Evolutionary conservation across 1,139 yeast genomes (phyloP), one percentile per base, ranked within the genome.

Genomic region (Geotrichum histeridarum): DNA sequence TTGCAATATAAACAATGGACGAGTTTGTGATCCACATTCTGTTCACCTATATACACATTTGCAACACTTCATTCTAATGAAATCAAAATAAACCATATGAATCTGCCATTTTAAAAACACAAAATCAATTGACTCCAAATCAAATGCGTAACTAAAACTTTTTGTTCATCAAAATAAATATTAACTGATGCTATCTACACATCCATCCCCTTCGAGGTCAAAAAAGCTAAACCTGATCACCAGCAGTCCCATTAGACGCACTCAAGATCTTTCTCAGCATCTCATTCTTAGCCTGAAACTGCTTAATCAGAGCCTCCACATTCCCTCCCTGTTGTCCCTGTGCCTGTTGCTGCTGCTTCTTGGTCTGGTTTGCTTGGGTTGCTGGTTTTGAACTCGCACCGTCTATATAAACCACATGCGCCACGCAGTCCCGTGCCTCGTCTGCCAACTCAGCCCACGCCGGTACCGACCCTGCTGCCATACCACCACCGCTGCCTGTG

Each of bases 371-470:
- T 36, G 50, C n/a, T 33, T 30, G 38, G 4, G 46, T 15, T 22
- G 27, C 27, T 22, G 27, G 27, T 22, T 22, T 22, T 5, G 27
- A 22, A 18, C 48, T 36, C 15, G 43, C 22, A 15, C 60, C 55
- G 32, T 44, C 49, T 5, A 56, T 42, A 32, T 36, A 43, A 9
- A 59, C 50, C 37, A 56, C 54, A 32, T 47, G 49, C 2, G 56
- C 57, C 30, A 49, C 55, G 9, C 56, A 49, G 17, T 54, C 59
- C n/a, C 37, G 3, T 7, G 52, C 36, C 15, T 56, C 53, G 36
- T 32, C 47, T 3, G 51, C 53, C 18, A 42, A 44, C 35, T 53
- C 53, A 11, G 54, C 54, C 57, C 61, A 57, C 47, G 56, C 48
- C 4, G 61, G 61, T 14, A 56, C 54, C 33, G 52, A 31, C 27